These are phyloP conservation scores for Alnus rubra DNA, from an alignment of 306 rosid species.

Conservation along the genomic window DNA sequence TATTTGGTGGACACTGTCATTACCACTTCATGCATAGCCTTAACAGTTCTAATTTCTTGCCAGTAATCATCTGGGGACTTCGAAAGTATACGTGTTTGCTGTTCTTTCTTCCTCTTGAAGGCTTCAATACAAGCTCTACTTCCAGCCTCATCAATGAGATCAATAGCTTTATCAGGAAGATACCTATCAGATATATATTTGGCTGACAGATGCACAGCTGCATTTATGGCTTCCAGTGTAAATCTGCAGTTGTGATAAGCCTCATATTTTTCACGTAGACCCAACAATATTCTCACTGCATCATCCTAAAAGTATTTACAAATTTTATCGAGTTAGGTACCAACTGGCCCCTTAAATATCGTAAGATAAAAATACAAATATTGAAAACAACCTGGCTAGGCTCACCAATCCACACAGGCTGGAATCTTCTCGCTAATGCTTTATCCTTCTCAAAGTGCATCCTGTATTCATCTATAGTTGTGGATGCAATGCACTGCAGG, in stretches of 20 bases:
- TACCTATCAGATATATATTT: constrained; percentile 79
- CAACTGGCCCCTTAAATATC: constrained; percentile 3
- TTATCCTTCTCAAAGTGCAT: constrained; percentile 80
- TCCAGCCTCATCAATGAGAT: constrained; percentile 97
- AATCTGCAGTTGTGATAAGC: constrained; percentile 77
- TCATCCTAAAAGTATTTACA: constrained; percentile 49
- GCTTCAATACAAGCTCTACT: constrained; percentile 87
- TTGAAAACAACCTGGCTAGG: constrained; percentile 72
- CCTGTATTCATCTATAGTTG: constrained; percentile 83
- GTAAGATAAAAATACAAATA: constrained; percentile 25
- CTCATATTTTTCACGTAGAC: constrained; percentile 72
- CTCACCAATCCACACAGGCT: constrained; percentile 82
- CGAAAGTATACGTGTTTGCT: constrained; percentile 55
- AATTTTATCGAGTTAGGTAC: constrained; percentile 24
- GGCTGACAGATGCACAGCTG: constrained; percentile 72
- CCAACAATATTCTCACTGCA: constrained; percentile 64
- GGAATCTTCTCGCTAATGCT: constrained; percentile 88
- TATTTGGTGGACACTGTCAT: constrained; percentile 23
- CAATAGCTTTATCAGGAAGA: constrained; percentile 98
- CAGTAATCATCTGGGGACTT: constrained; percentile 73
- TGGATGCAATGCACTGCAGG: constrained; percentile 87
- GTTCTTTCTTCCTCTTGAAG: constrained; percentile 61
- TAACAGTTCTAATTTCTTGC: constrained; percentile 77
- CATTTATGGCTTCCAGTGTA: constrained; percentile 62
- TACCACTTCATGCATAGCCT: constrained; percentile 81